phyloP scores from a whole-genome alignment of 2,329 filamentous ascomycete genomes.

The Colletotrichum melonis region DNA sequence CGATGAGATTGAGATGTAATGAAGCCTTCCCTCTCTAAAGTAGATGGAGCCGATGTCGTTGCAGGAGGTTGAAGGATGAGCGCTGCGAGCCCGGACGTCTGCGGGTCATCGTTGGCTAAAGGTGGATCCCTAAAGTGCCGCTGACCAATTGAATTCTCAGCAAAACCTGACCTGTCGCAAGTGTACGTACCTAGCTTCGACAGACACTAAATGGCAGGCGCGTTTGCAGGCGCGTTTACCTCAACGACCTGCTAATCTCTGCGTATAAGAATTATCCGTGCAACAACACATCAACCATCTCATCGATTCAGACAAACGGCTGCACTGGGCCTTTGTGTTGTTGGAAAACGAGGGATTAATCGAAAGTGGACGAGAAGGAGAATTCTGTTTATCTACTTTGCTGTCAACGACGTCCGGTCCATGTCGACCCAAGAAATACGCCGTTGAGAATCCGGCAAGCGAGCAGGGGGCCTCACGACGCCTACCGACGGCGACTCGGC shows the following conservation, averaged over 20 bases:
- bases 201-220: slow-evolving; percentile 2
- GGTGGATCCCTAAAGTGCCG: neutral
- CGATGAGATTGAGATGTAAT: neutral
- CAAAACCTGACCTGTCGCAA: neutral
- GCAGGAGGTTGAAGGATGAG: neutral
- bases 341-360: neutral
- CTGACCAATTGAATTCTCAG: neutral
- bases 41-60: neutral
- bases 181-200: neutral
- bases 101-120: slow-evolving; percentile 16
- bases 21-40: neutral
- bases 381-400: neutral
- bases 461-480: slow-evolving; percentile 2
- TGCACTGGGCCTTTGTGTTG: neutral
- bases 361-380: neutral
- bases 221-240: slow-evolving; percentile 23
- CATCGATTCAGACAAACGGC: neutral
- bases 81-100: neutral
- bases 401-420: neutral
- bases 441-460: neutral
- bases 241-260: slow-evolving; percentile 1
- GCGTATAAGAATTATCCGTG: neutral
- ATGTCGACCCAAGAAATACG: neutral
- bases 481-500: neutral
- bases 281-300: neutral